Conservation (phyloP, 2,329 filamentous ascomycete genomes). For the Immersiporthe knoxdaviesiana region DNA sequence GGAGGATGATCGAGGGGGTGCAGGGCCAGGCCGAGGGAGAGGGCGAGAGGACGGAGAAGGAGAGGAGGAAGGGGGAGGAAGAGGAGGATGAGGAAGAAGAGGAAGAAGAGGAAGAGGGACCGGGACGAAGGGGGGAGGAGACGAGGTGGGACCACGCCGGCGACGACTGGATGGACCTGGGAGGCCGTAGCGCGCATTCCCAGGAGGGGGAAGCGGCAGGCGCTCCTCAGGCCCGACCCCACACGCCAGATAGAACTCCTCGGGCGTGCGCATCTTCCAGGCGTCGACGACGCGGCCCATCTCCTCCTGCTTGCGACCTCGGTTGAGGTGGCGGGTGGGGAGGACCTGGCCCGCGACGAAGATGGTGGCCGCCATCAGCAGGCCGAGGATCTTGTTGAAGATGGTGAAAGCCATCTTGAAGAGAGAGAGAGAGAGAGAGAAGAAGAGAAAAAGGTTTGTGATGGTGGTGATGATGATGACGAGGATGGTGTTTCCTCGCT, state of each 20-base stretch:
- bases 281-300: background rate
- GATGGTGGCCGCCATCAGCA: conserved; percentile 1
- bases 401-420: background rate
- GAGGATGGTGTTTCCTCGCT: background rate
- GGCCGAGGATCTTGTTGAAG: background rate
- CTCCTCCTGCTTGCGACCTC: background rate
- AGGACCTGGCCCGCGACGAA: background rate
- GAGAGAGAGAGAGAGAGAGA: background rate
- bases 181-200: background rate
- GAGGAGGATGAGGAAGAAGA: background rate
- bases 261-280: background rate
- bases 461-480: background rate
- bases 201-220: background rate
- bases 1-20: background rate
- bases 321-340: conserved; percentile 7
- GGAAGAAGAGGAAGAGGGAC: background rate
- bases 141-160: background rate
- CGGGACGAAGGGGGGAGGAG: background rate
- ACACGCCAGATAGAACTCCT: background rate
- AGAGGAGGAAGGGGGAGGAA: background rate
- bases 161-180: background rate
- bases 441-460: background rate
- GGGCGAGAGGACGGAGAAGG: background rate
- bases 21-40: background rate
- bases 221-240: background rate